Evolutionary conservation across 768 basidiomycete genomes (phyloP).

Genomic region (Xerocomellus chrysenteron): DNA sequence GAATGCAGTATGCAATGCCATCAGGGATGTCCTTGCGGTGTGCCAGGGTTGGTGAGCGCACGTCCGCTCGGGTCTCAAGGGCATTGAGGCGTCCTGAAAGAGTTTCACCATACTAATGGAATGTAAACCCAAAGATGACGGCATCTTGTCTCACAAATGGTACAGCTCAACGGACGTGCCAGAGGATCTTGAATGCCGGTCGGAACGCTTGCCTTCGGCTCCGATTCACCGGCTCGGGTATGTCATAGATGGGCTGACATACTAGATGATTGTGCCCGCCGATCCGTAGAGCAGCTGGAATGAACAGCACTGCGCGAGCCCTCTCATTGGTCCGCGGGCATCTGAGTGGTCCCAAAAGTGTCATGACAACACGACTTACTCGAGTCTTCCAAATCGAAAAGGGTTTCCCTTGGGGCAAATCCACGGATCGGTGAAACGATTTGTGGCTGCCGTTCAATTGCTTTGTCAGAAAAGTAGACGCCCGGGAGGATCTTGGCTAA

Average conservation of each 20-base stretch:
- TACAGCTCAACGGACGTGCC: neutral
- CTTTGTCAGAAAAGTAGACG: neutral
- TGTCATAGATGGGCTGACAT: neutral
- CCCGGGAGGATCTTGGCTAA: neutral
- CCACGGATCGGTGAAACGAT: too few relatives aligned
- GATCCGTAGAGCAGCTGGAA: too few relatives aligned
- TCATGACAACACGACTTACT: too few relatives aligned
- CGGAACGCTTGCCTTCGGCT: neutral
- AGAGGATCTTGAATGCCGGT: neutral
- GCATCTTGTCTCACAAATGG: neutral
- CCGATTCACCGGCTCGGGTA: neutral
- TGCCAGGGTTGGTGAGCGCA: neutral
- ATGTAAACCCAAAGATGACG: neutral
- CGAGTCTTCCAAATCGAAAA: too few relatives aligned
- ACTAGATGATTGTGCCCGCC: neutral
- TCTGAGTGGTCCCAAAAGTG: too few relatives aligned
- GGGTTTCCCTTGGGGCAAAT: too few relatives aligned
- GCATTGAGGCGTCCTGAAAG: neutral
- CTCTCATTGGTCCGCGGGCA: too few relatives aligned
- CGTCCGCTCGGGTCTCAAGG: constrained; percentile 7
- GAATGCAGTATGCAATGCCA: constrained; percentile 8
- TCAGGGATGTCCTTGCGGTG: neutral
- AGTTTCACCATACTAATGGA: neutral
- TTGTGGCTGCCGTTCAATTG: neutral
- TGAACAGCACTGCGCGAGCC: too few relatives aligned